Evolutionary conservation across 768 basidiomycete species (phyloP).

Genomic region (Strobilomyces echinocephalus): DNA sequence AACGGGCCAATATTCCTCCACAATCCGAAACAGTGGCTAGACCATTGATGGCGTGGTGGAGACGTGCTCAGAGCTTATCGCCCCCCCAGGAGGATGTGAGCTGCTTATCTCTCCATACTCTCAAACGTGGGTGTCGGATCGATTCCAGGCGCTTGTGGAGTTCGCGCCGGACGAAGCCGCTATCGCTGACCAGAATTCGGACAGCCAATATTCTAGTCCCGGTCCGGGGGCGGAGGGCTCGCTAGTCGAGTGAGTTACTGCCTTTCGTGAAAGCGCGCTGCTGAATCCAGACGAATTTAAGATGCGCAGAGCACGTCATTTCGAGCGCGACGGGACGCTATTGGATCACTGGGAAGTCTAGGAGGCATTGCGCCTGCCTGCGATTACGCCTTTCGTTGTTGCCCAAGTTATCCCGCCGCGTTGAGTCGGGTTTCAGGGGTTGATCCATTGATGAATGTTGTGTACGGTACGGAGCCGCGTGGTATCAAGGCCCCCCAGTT

Average conservation of each 20-base stretch:
- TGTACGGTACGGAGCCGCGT: constrained; percentile 29
- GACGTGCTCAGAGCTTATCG: background rate
- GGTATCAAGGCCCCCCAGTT: constrained; percentile 24
- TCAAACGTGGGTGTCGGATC: background rate
- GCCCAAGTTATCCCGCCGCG: constrained; percentile 14
- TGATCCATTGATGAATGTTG: background rate
- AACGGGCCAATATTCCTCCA: constrained; percentile 1
- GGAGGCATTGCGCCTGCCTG: constrained; percentile 21
- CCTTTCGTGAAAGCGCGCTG: constrained; percentile 40
- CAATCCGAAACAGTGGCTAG: background rate
- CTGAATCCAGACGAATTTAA: constrained; percentile 36
- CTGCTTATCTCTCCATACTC: constrained; percentile 1
- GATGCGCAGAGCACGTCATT: constrained; percentile 32
- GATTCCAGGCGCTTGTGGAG: constrained; percentile 18
- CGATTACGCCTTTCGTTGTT: constrained; percentile 12
- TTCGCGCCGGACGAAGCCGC: constrained; percentile 23
- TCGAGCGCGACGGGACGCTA: constrained; percentile 30
- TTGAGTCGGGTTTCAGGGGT: constrained; percentile 30
- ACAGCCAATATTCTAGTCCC: constrained; percentile 22
- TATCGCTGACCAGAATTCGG: constrained; percentile 29
- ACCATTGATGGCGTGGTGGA: background rate
- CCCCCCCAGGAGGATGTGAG: background rate
- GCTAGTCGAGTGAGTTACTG: constrained; percentile 31
- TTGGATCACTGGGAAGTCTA: constrained; percentile 27
- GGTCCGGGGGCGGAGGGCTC: constrained; percentile 22